phyloP scores from a whole-genome alignment of 129 eudicot species.

The Pseudognaphalium luteoalbum region DNA sequence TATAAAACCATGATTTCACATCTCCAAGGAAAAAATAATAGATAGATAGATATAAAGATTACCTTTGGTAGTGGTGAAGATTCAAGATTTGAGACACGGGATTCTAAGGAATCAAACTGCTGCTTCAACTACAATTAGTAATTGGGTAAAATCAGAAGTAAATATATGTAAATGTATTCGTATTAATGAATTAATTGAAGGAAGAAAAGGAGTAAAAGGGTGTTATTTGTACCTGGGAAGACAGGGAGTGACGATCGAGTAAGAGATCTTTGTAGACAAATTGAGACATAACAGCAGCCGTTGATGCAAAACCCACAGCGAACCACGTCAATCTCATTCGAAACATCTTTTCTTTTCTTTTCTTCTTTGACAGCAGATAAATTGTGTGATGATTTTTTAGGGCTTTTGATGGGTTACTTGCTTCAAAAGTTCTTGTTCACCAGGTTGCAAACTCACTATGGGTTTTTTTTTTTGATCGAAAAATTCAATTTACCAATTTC shows the following conservation, averaged over 20 bases:
- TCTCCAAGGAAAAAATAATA: background rate
- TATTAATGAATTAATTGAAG: background rate
- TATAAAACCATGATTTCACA: background rate
- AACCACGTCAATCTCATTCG: conserved; percentile 31
- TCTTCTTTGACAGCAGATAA: background rate
- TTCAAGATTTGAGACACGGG: conserved; percentile 32
- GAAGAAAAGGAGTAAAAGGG: background rate
- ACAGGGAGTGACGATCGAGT: conserved; percentile 41
- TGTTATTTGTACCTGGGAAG: conserved; percentile 20
- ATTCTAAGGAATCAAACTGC: conserved; percentile 32
- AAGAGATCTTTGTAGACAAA: conserved; percentile 36
- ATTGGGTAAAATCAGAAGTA: background rate
- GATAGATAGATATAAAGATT: background rate
- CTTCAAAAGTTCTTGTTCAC: background rate
- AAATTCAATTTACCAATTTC: no score
- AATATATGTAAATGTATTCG: no score
- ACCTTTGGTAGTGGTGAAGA: conserved; percentile 22
- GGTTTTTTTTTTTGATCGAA: no score
- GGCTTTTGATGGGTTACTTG: conserved; percentile 6
- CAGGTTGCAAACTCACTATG: no score
- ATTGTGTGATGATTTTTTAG: conserved; percentile 1
- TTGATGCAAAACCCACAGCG: conserved; percentile 26
- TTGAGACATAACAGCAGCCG: conserved; percentile 29
- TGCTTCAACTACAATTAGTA: conserved; percentile 23
- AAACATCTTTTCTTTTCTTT: conserved; percentile 12